These are phyloP conservation scores for Sporothrix humicola DNA, from an alignment of 2,329 filamentous ascomycete genomes.

Conservation along the genomic window DNA sequence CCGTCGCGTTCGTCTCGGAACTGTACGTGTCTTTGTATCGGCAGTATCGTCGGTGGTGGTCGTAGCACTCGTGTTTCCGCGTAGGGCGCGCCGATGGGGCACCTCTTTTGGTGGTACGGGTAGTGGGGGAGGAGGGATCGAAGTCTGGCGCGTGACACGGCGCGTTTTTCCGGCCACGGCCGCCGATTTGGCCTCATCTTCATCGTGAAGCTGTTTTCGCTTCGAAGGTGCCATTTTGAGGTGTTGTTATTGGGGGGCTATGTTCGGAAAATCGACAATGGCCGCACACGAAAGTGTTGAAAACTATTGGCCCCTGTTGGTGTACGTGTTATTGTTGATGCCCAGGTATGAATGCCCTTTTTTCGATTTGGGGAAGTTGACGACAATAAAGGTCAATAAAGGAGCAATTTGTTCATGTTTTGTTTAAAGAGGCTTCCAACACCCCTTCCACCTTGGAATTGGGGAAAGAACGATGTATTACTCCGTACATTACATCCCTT, in stretches of 20 bases:
- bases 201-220: constrained; percentile 43
- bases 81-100: constrained; percentile 41
- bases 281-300: not conserved
- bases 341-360: not conserved
- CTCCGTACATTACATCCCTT: not conserved
- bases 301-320: too few species aligned
- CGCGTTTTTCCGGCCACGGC: constrained; percentile 38
- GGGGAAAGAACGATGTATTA: constrained; percentile 1
- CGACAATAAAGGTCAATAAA: too few species aligned
- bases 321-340: not conserved
- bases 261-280: not conserved
- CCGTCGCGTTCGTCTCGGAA: not conserved
- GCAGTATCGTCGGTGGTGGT: not conserved
- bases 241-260: not conserved
- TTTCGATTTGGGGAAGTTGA: not conserved
- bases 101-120: constrained; percentile 44
- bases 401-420: not conserved
- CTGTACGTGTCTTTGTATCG: not conserved
- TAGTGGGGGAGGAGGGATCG: constrained; percentile 46
- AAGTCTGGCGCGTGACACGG: constrained; percentile 46
- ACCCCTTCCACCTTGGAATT: not conserved
- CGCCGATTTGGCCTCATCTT: constrained; percentile 23
- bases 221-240: constrained; percentile 42
- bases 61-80: constrained; percentile 28
- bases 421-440: not conserved